A percentile compares a stretch with the other conserved stretches of the same genome.
These are phyloP conservation scores for Herpotrichia juniperi DNA, from an alignment of 2,329 filamentous ascomycete species.

Conservation along the genomic window DNA sequence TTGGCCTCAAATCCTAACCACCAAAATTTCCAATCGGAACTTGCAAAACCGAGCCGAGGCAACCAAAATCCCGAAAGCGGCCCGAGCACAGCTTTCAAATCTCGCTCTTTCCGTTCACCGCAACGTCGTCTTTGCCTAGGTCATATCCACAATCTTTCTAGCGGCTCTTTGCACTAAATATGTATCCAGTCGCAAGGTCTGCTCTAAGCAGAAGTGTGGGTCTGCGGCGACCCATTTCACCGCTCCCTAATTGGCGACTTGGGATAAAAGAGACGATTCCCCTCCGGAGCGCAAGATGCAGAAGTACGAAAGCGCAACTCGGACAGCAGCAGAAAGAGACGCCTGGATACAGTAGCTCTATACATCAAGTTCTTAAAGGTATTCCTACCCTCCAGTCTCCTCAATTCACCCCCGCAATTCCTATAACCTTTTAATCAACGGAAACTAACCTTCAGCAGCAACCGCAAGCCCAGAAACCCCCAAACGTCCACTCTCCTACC, in stretches of 20 bases:
- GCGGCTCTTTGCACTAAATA: not conserved
- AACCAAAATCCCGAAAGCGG: constrained; percentile 3
- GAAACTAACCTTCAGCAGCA: constrained; percentile 7
- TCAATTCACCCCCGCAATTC: not conserved
- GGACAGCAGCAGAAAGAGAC: too few relatives aligned
- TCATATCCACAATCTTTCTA: not conserved
- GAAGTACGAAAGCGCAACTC: too few relatives aligned
- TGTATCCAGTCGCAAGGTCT: constrained; percentile 17
- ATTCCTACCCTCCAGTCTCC: too few relatives aligned
- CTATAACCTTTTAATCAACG: not conserved
- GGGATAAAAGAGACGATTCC: not conserved
- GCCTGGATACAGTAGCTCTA: too few relatives aligned
- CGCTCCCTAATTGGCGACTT: constrained; percentile 12
- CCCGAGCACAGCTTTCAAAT: constrained; percentile 7
- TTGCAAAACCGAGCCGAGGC: constrained; percentile 8
- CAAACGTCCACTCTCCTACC: constrained; percentile 31
- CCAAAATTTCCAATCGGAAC: not conserved
- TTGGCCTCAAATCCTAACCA: not conserved
- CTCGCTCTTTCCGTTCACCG: constrained; percentile 3
- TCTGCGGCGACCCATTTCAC: constrained; percentile 2
- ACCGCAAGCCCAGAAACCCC: constrained; percentile 6
- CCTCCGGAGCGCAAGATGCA: not conserved
- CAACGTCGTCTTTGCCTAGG: not conserved
- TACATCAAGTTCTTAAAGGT: too few relatives aligned
- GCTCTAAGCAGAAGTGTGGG: constrained; percentile 13